Conservation (phyloP, 2,329 filamentous ascomycete genomes). For the Byssoonygena ceratinophila region DNA sequence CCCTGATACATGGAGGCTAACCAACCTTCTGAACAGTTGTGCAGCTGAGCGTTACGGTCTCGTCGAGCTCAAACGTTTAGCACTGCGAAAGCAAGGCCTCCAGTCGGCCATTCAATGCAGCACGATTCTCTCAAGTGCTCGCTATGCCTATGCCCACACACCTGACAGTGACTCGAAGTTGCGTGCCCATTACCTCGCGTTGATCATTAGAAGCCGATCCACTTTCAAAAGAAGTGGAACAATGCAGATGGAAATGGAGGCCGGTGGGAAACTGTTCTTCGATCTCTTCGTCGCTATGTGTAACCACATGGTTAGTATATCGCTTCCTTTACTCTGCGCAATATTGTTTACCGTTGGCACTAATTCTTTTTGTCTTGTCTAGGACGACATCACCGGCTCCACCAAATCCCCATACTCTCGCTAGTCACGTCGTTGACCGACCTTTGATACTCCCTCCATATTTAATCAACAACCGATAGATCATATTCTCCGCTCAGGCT, state of each 20-base stretch:
- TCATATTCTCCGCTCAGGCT: not conserved
- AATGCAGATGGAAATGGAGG: slow-evolving; percentile 91
- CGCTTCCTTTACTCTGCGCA: not conserved
- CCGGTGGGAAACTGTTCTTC: slow-evolving; percentile 79
- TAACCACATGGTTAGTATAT: slow-evolving; percentile 65
- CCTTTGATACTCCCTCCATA: not conserved
- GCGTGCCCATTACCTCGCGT: slow-evolving; percentile 77
- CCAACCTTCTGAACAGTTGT: slow-evolving; percentile 41
- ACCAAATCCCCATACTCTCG: slow-evolving; percentile 20
- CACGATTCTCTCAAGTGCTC: slow-evolving; percentile 77
- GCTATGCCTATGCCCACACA: slow-evolving; percentile 80
- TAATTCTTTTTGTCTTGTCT: slow-evolving; percentile 10
- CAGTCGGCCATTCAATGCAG: slow-evolving; percentile 73
- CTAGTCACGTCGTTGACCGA: slow-evolving; percentile 9
- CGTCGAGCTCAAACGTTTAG: slow-evolving; percentile 71
- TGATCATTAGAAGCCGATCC: slow-evolving; percentile 76
- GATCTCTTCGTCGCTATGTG: slow-evolving; percentile 87
- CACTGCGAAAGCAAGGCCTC: slow-evolving; percentile 79
- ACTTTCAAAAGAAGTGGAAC: slow-evolving; percentile 91
- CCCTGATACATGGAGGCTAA: not conserved
- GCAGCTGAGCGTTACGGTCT: slow-evolving; percentile 75
- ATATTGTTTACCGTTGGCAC: not conserved
- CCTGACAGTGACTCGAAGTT: slow-evolving; percentile 85
- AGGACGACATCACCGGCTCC: slow-evolving; percentile 22
- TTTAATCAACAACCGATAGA: not conserved